Evolutionary conservation across 306 rosid species (phyloP), one percentile per base, ranked within the genome.

Genomic region (Amphicarpaea edgeworthii): DNA sequence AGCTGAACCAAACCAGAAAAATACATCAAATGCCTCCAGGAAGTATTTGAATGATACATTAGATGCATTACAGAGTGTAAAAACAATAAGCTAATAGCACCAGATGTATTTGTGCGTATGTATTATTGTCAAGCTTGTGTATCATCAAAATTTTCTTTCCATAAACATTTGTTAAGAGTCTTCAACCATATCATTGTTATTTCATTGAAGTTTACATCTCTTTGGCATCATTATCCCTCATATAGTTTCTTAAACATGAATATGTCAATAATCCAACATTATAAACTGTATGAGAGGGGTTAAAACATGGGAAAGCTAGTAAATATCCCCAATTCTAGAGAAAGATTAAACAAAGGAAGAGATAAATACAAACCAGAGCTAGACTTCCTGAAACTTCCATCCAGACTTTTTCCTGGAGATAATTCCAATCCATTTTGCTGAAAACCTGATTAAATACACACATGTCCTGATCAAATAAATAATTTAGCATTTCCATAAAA

Each of bases 351-450:
- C 63, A 72, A 51, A 70, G 68, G 50, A 70, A 78, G 77, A 38
- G 0, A 57, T 28, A 12, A 69, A 51, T 64, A 78, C 90, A 59
- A 73, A 91, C 97, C 90, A 54, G 96, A 89, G 78, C 82, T 83
- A 40, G 97, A 83, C 86, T 84, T 91, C 82, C 93, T 70, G 86
- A 91, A 91, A 85, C 98, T 93, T 74, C 91, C 93, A 83, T 88
- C 90, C 63, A 84, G 77, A 83, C 96, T 87, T 76, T 70, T 89
- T 47, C 85, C 92, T n/a, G 93, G 89, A 77, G 97, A 91, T 51
- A 72, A 80, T 53, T 91, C 91, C 82, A 70, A 37, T 65, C 87
- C 97, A 87, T 93, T 89, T 76, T 87, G 98, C 75, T 70, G 70
- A 86, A 72, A 86, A 81, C 89, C 97, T 91, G 88, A 65, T 72